Evolutionary conservation across 768 basidiomycete genomes (phyloP).

Genomic region (Boletus sensibilis): DNA sequence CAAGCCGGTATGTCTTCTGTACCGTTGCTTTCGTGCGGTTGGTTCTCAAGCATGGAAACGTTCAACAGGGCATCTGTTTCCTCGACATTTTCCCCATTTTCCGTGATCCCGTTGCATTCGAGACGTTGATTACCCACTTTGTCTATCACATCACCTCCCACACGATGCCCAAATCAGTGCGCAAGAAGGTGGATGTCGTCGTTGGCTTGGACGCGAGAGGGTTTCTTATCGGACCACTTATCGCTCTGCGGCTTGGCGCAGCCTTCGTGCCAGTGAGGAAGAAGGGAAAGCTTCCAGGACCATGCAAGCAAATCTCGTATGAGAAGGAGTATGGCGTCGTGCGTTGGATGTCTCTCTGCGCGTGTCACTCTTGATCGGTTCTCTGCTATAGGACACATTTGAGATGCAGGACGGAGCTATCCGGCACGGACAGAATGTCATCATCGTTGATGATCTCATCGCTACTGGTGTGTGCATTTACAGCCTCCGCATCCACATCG

Average conservation of each 20-base stretch:
- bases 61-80: slow-evolving; percentile 78
- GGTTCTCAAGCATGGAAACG: not conserved
- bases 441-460: slow-evolving; percentile 93
- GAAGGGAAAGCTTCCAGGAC: slow-evolving; percentile 90
- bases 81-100: slow-evolving; percentile 95
- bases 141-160: slow-evolving; percentile 80
- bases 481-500: not conserved
- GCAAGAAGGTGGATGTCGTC: slow-evolving; percentile 81
- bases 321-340: slow-evolving; percentile 94
- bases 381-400: slow-evolving; percentile 72
- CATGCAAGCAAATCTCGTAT: slow-evolving; percentile 70
- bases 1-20: slow-evolving; percentile 62
- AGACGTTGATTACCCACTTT: slow-evolving; percentile 88
- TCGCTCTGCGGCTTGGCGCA: slow-evolving; percentile 87
- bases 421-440: slow-evolving; percentile 73
- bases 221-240: slow-evolving; percentile 90
- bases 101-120: slow-evolving; percentile 80
- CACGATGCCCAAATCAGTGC: slow-evolving; percentile 59
- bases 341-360: slow-evolving; percentile 26
- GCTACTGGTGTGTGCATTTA: slow-evolving; percentile 77
- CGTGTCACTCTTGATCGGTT: slow-evolving; percentile 1
- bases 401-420: slow-evolving; percentile 93
- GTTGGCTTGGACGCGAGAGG: slow-evolving; percentile 96
- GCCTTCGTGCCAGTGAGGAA: slow-evolving; percentile 97
- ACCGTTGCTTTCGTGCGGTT: not conserved